Base-by-base conservation (phyloP, 2,329 filamentous ascomycete genomes). In the Fusarium heterosporum region DNA sequence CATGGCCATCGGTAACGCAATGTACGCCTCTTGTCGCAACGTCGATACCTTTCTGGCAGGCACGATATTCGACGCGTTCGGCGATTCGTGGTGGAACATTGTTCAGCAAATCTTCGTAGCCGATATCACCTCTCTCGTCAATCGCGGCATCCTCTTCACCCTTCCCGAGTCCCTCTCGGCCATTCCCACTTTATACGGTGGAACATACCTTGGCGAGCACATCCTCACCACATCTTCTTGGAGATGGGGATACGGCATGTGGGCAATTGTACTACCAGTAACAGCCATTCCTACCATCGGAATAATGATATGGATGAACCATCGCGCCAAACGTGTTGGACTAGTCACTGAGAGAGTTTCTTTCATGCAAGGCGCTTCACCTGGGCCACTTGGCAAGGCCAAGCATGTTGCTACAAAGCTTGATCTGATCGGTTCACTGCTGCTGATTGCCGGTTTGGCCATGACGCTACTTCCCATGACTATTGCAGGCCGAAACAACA, bases 211-310 rank as follows among this genome's bases (percentile, higher is more conserved):
- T 1, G 66, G 66, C 3, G 66, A 69, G 7, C 58, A 69, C 3
- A 67, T 69, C 5, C 62, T 69, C 0, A 30, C 64, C 0, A 25
- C 48, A 1, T 67, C 66, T 0, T 39, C 42, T 4, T 69, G 66
- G 66, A 64, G 66, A 48, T 67, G 66, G 66, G 66, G 66, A 0
- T 69, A 67, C 0, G 66, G 66, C 1, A 69, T 69, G 51, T 69
- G 66, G 66, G 19, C 62, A 0, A 69, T 69, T 2, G 34, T 69
- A 0, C 17, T 69, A 0, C 66, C 66, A 0, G 52, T 67, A 0
- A 68, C 66, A 14, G 62, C 63, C 2, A 52, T 69, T 4, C 66
- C 66, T 0, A 69, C 66, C 0, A 68, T 69, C 8, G 16, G 32
- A 0, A 69, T 63, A 12, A 68, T 68, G 65, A n/a, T 69, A 9